phyloP scores from a whole-genome alignment of 169 alveolate species.

The Eimeria zaria region DNA sequence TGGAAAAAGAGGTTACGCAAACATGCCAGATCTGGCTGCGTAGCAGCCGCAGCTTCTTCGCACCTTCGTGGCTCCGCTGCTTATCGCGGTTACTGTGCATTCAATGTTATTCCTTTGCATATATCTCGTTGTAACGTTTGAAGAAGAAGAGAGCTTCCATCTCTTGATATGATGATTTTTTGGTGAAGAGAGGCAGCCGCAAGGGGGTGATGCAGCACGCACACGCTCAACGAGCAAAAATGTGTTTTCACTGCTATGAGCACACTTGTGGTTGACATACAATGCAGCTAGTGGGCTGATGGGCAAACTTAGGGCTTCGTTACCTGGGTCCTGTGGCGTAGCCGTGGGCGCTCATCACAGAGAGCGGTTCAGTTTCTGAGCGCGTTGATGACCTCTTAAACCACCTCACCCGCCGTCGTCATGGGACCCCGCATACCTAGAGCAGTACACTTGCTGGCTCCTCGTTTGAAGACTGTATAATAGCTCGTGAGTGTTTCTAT shows the following conservation, averaged over 20 bases:
- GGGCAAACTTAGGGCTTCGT: not conserved
- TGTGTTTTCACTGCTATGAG: not conserved
- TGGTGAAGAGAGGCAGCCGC: not conserved
- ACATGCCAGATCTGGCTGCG: not conserved
- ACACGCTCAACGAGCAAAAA: not conserved
- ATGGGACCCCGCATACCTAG: not conserved
- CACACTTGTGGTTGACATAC: not conserved
- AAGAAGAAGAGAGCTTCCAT: not conserved
- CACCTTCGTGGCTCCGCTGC: not conserved
- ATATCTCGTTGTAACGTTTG: not conserved
- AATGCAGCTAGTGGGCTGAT: not conserved
- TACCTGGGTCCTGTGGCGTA: not conserved
- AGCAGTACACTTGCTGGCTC: not conserved
- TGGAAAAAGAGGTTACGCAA: not conserved
- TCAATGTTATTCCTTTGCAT: not conserved
- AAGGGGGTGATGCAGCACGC: not conserved
- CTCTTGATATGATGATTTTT: not conserved
- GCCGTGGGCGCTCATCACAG: not conserved
- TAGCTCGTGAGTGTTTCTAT: not conserved
- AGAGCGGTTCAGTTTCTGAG: not conserved
- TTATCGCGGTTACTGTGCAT: not conserved
- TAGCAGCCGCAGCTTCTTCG: not conserved
- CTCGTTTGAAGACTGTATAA: not conserved
- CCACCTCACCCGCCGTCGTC: not conserved
- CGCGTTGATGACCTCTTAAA: not conserved